Base-by-base conservation (phyloP, 331 rosid species). In the Malus hybrid region DNA sequence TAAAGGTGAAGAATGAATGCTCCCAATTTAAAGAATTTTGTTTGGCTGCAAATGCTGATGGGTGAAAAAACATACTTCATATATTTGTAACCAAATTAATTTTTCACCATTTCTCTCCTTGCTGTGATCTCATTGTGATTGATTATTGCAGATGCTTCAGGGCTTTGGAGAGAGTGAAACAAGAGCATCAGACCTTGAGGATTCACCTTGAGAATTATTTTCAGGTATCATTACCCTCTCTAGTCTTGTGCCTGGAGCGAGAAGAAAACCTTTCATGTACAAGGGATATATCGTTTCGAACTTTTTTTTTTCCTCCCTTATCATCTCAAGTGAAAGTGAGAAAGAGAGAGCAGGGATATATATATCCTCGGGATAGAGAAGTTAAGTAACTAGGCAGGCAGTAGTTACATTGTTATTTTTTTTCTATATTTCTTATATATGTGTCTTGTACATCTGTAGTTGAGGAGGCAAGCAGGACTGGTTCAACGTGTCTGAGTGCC, bases 1-100 rank as follows among this genome's bases (percentile, higher is more conserved):
- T 85, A 70, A 91, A 81, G 86, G 97, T 91, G 85, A 88, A 78
- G 77, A 80, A 56, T 61, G 91, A 84, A 74, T 89, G 96, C 80
- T 76, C 77, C 7, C 78, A 72, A 71, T 91, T 91, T 75, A 68
- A 69, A 46, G 97, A 91, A 71, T 81, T 72, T 76, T 91, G 96
- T 72, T n/a, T 73, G 32, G 93, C 93, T 15, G 82, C 81, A 73
- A 86, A 89, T 69, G 74, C 75, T 46, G 90, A 89, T 52, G 96
- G 97, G 97, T 91, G 82, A 71, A 33, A 33, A 9, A 72, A 60
- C 7, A 50, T 50, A 56, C 65, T 64, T 60, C 71, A 22, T 63
- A 12, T 36, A 52, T 52, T 16, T 52, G 18, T 13, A 52, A 13
- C 18, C 18, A 52, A 52, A 52, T 5, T 15, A 18, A 52, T 54